Evolutionary conservation across 192 early-diverging fungal genomes (phyloP), one percentile per base, ranked within the genome.

Genomic region (Gonapodya sp.): DNA sequence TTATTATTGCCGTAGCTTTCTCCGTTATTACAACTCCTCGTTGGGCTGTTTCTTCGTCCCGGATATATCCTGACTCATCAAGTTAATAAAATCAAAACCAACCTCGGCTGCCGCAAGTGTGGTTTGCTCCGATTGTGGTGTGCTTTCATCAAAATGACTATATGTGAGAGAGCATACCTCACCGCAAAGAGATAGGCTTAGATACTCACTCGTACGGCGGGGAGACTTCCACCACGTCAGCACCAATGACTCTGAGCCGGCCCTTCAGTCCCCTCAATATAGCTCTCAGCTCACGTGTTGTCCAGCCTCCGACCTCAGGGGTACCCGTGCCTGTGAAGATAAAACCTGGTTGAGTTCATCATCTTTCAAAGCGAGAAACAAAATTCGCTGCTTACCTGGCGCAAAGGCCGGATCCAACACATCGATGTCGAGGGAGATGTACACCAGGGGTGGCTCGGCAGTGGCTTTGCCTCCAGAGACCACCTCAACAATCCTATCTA

Each of bases 341-440:
- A n/a, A n/a, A n/a, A n/a, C n/a, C n/a, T n/a, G n/a, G n/a, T n/a
- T n/a, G n/a, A n/a, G n/a, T n/a, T n/a, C n/a, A n/a, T n/a, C n/a
- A n/a, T n/a, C n/a, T n/a, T n/a, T n/a, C n/a, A n/a, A n/a, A n/a
- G n/a, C n/a, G n/a, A n/a, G n/a, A n/a, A n/a, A n/a, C n/a, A n/a
- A n/a, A n/a, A n/a, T n/a, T 24, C 8, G 46, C 46, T 16, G 46
- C 46, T 64, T 64, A 64, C 46, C 46, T 8, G 46, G 83, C 2
- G 83, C 83, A 37, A 83, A 83, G 35, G 81, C 82, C 2, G 85
- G 85, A 73, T 86, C 85, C 81, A 86, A 78, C 30, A 86, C 85
- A 82, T 86, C 85, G 74, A 86, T 86, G 36, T 86, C 85, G 79
- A 86, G 85, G 0, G 85, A 86, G 0, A 86, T 36, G 24, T 86